Percentiles rank a stretch among this genome's conserved stretches.
phyloP scores from a whole-genome alignment of 768 basidiomycete species.

The Leccinum rimulosum region DNA sequence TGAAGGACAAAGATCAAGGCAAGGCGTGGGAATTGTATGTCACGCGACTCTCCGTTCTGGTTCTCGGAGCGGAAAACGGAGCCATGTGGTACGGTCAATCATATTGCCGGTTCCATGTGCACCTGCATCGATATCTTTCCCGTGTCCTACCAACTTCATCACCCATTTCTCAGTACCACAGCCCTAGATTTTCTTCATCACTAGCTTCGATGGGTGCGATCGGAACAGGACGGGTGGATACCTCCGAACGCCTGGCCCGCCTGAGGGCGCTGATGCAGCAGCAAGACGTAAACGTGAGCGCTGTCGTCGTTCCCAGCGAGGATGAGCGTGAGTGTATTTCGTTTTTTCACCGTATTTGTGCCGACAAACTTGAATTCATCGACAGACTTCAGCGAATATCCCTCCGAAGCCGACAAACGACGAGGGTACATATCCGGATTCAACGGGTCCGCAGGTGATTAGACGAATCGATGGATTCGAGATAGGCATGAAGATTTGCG shows the following conservation, averaged over 20 bases:
- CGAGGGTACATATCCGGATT: constrained; percentile 92
- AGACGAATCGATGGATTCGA: neutral
- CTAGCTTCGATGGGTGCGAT: constrained; percentile 36
- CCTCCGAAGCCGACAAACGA: constrained; percentile 78
- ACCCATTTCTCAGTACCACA: neutral
- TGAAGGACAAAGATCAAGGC: no score
- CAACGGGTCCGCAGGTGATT: constrained; percentile 85
- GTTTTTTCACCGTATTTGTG: neutral
- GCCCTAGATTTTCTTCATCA: constrained; percentile 11
- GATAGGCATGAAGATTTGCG: neutral
- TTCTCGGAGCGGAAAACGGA: constrained; percentile 23
- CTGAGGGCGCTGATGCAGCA: constrained; percentile 71
- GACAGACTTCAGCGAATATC: constrained; percentile 85
- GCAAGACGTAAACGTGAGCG: constrained; percentile 54
- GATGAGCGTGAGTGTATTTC: constrained; percentile 72
- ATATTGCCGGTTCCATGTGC: constrained; percentile 13
- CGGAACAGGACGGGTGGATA: constrained; percentile 50
- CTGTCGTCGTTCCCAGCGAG: constrained; percentile 84
- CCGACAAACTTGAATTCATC: neutral
- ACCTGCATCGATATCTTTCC: constrained; percentile 23
- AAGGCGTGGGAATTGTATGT: neutral
- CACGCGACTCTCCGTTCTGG: neutral
- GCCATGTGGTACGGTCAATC: constrained; percentile 25
- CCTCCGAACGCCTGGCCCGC: constrained; percentile 56
- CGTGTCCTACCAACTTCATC: constrained; percentile 7